phyloP scores from a whole-genome alignment of 768 basidiomycete genomes.

The Filobasidium wieringae region DNA sequence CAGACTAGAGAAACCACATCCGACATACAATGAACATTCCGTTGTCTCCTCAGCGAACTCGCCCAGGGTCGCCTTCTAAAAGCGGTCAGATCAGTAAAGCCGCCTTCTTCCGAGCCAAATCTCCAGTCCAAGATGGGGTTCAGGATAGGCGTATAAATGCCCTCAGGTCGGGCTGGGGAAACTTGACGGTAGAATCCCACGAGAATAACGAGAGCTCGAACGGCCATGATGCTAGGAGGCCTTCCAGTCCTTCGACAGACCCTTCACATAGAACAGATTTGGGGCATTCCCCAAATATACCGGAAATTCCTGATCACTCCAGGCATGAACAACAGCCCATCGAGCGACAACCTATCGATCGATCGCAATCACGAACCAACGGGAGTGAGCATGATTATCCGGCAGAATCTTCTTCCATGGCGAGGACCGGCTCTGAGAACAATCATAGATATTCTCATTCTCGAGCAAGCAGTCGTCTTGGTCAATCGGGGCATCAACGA shows the following conservation, averaged over 20 bases:
- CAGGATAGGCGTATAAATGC: not conserved
- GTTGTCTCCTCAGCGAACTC: not conserved
- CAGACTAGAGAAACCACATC: not conserved
- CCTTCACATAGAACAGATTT: slow-evolving; percentile 4
- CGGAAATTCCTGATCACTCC: not conserved
- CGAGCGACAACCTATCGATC: not conserved
- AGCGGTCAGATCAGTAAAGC: slow-evolving; percentile 32
- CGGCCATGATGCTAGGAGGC: not conserved
- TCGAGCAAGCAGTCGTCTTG: slow-evolving; percentile 3
- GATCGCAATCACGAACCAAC: not conserved
- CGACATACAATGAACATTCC: not conserved
- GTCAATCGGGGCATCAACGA: slow-evolving; percentile 2
- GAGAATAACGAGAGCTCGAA: not conserved
- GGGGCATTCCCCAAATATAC: slow-evolving; percentile 6
- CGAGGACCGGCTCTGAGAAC: not conserved
- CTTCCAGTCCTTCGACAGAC: not conserved
- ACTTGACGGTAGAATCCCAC: not conserved
- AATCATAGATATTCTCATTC: not conserved
- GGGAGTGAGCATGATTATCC: not conserved
- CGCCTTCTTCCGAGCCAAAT: slow-evolving; percentile 36
- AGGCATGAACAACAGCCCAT: not conserved
- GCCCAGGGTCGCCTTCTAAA: slow-evolving; percentile 13
- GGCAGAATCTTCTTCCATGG: not conserved
- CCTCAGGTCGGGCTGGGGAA: not conserved
- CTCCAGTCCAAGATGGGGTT: slow-evolving; percentile 20